A percentile compares a stretch with the other conserved stretches of the same genome.
Evolutionary conservation across 345 rosid genomes (phyloP).

Genomic region (Salix arbutifolia): DNA sequence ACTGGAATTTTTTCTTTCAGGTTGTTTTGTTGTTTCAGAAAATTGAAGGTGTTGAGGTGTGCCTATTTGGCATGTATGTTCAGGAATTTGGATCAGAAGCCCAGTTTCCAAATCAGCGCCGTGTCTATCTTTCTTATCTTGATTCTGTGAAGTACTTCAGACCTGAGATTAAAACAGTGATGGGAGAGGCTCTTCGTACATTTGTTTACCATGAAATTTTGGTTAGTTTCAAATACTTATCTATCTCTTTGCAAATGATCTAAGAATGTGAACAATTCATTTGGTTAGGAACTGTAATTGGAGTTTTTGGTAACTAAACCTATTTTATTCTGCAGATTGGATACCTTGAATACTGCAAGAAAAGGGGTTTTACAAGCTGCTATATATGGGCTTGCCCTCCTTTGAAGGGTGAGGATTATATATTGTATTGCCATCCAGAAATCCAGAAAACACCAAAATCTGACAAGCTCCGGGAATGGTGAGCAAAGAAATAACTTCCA

Average conservation of each 20-base stretch:
- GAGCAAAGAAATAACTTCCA: slow-evolving; percentile 30
- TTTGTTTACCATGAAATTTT: slow-evolving; percentile 97
- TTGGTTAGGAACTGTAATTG: background rate
- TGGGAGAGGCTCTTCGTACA: slow-evolving; percentile 97
- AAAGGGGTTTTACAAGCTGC: slow-evolving; percentile 97
- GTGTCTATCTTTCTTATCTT: slow-evolving; percentile 93
- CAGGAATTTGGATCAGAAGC: slow-evolving; percentile 99
- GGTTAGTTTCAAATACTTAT: slow-evolving; percentile 32
- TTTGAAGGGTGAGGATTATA: slow-evolving; percentile 97
- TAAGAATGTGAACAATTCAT: background rate
- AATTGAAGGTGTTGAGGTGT: slow-evolving; percentile 99
- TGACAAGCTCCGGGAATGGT: slow-evolving; percentile 99
- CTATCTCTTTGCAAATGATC: background rate
- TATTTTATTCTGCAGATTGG: slow-evolving; percentile 64
- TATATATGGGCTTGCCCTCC: slow-evolving; percentile 99
- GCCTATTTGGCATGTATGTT: slow-evolving; percentile 97
- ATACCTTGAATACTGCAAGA: slow-evolving; percentile 96
- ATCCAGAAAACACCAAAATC: slow-evolving; percentile 99
- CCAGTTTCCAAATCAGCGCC: slow-evolving; percentile 89
- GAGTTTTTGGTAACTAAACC: slow-evolving; percentile 5
- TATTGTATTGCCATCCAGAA: slow-evolving; percentile 97
- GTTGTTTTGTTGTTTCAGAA: slow-evolving; percentile 91
- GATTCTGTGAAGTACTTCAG: slow-evolving; percentile 98
- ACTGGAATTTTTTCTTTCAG: slow-evolving; percentile 42
- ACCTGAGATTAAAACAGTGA: slow-evolving; percentile 82